Conservation (phyloP, 148 eudicot genomes). For the Spergularia marina region DNA sequence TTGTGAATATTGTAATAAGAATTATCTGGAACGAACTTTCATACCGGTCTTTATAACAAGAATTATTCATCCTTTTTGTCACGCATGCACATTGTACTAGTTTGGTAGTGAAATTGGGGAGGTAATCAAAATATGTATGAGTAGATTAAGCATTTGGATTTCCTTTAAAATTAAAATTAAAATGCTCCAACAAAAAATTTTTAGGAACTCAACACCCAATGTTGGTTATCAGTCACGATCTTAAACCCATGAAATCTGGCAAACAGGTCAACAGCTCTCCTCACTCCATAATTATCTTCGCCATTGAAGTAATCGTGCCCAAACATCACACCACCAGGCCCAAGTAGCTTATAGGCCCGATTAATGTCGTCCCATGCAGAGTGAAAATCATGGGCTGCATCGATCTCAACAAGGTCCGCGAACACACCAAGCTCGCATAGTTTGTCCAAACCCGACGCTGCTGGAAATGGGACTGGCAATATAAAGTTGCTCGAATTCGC, state of each 20-base stretch:
- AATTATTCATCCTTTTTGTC: no score
- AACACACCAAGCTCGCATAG: neutral
- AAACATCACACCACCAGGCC: constrained; percentile 7
- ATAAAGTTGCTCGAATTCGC: neutral
- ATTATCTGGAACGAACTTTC: no score
- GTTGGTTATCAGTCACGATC: constrained; percentile 1
- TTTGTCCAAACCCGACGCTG: constrained; percentile 7
- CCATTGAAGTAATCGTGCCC: constrained; percentile 14
- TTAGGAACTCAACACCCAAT: constrained; percentile 6
- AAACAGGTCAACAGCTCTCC: constrained; percentile 13
- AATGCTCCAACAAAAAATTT: no score
- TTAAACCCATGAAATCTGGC: constrained; percentile 12
- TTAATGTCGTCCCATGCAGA: constrained; percentile 19
- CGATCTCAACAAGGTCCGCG: constrained; percentile 5
- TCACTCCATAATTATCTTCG: constrained; percentile 8
- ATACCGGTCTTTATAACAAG: no score
- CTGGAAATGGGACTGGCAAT: constrained; percentile 4
- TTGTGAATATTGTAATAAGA: no score
- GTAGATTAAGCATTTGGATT: no score
- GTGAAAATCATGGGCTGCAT: constrained; percentile 19
- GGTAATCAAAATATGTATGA: no score
- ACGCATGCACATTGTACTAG: no score
- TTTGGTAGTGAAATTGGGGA: no score
- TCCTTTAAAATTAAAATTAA: no score
- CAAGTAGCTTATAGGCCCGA: neutral